A percentile compares a stretch with the other conserved stretches of the same genome.
Conservation (phyloP, 78 protist species). For the Protostelium mycophagum region DNA sequence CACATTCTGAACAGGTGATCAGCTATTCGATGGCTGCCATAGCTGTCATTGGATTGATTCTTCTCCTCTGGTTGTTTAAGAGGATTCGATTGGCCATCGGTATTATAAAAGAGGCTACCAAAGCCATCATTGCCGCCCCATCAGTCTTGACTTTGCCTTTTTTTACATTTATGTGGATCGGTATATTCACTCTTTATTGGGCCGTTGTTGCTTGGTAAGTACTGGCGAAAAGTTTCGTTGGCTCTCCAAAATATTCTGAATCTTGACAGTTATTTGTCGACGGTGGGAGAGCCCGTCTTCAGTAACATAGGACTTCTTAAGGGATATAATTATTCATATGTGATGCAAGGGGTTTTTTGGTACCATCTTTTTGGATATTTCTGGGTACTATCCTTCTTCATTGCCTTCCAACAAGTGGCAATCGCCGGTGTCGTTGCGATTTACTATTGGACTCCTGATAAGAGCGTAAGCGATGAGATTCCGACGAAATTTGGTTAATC, state of each 20-base stretch:
- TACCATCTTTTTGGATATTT: conserved; percentile 81
- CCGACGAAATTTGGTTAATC: neutral
- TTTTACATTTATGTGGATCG: conserved; percentile 5
- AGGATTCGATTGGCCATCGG: conserved; percentile 61
- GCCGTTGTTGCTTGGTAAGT: conserved; percentile 11
- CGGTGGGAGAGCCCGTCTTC: conserved; percentile 23
- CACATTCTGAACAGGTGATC: neutral
- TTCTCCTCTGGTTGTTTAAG: conserved; percentile 19
- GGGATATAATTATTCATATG: conserved; percentile 15
- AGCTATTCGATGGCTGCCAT: neutral
- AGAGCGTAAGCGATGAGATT: neutral
- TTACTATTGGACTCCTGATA: conserved; percentile 76
- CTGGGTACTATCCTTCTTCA: conserved; percentile 65
- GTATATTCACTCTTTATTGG: conserved; percentile 59
- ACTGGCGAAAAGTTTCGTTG: no score
- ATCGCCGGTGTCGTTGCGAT: conserved; percentile 73
- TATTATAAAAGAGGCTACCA: conserved; percentile 62
- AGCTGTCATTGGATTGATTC: conserved; percentile 29
- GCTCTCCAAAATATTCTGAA: neutral
- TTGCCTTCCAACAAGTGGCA: conserved; percentile 60
- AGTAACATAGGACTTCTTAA: neutral
- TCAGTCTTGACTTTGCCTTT: conserved; percentile 65
- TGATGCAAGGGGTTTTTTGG: conserved; percentile 5
- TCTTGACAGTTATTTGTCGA: conserved; percentile 14
- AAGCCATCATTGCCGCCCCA: conserved; percentile 67